Evolutionary conservation across 2,329 filamentous ascomycete species (phyloP).

Genomic region (Colletotrichum filicis): DNA sequence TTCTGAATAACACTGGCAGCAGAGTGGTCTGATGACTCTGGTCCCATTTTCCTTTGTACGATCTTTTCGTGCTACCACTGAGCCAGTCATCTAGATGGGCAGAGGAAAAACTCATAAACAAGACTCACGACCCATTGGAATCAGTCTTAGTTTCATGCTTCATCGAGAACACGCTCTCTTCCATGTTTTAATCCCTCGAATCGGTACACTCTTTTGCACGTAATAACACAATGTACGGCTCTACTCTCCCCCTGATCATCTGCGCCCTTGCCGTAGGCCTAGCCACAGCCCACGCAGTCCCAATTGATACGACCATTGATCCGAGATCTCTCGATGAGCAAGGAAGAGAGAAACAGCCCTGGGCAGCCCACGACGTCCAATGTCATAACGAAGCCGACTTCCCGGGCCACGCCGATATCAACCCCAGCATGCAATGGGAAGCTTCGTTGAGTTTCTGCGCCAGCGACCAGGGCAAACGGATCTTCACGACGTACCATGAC

Average conservation of each 20-base stretch:
- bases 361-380: not conserved
- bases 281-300: not conserved
- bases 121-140: not conserved
- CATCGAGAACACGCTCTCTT: not conserved
- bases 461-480: not conserved
- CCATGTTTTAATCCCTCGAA: not conserved
- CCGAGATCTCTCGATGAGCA: not conserved
- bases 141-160: not conserved
- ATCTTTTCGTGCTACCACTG: not conserved
- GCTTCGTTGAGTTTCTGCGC: not conserved
- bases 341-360: not conserved
- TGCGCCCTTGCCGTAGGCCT: not conserved
- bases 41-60: not conserved
- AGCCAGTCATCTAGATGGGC: no score
- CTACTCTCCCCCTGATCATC: not conserved
- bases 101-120: not conserved
- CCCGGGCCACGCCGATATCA: not conserved
- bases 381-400: slow-evolving; percentile 6
- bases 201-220: not conserved
- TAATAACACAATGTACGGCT: not conserved
- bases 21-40: not conserved
- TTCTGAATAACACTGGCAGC: not conserved
- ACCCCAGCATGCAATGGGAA: not conserved
- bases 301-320: not conserved
- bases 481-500: not conserved